Evolutionary conservation across 305 asterid species (phyloP).

Genomic region (Fraxinus latifolia): DNA sequence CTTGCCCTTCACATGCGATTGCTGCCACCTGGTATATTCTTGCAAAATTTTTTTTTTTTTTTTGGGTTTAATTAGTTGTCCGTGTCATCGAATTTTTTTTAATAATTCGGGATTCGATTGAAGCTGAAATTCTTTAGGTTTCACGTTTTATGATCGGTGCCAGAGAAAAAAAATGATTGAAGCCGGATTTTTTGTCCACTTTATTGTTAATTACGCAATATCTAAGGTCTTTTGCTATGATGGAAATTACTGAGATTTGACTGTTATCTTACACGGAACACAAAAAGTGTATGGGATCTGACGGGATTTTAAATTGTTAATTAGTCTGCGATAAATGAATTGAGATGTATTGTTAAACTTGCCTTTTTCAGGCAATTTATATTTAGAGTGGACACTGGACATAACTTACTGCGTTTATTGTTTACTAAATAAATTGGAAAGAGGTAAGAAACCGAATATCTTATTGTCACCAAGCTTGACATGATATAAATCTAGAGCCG

Average conservation of each 20-base stretch:
- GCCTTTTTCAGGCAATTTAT: background rate
- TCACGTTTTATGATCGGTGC: background rate
- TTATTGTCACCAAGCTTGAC: background rate
- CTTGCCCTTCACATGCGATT: slow-evolving; percentile 93
- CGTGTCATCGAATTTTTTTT: background rate
- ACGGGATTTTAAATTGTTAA: background rate
- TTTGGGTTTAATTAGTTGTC: background rate
- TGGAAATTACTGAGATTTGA: slow-evolving; percentile 10
- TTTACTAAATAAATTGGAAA: background rate
- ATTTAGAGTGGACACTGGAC: background rate
- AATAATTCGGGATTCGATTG: background rate
- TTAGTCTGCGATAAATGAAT: background rate
- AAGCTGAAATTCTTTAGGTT: background rate
- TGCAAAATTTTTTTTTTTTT: background rate
- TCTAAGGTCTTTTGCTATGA: background rate
- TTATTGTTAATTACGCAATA: background rate
- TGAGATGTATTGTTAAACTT: background rate
- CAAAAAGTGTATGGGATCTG: background rate
- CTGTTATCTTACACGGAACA: background rate
- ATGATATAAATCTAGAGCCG: background rate
- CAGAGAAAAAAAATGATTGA: background rate
- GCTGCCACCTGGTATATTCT: slow-evolving; percentile 58
- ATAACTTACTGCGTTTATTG: background rate
- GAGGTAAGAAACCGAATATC: background rate
- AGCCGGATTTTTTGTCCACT: background rate